Evolutionary conservation across 768 basidiomycete species (phyloP).

Genomic region (Cyathus striatus): DNA sequence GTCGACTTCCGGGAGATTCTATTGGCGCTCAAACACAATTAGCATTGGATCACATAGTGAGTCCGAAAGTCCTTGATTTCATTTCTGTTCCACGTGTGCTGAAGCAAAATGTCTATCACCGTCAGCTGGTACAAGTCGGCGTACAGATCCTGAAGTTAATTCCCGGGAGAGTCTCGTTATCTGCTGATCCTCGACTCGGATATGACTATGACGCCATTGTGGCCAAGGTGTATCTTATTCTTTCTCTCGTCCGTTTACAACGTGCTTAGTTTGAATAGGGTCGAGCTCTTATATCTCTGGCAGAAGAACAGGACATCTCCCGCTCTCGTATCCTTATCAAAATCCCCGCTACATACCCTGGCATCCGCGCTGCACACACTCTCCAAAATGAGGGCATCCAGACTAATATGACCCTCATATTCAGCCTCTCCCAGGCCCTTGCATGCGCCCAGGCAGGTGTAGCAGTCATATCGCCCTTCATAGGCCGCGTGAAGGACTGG

Average conservation of each 20-base stretch:
- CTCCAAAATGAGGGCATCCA: constrained; percentile 22
- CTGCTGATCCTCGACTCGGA: constrained; percentile 28
- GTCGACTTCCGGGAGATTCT: constrained; percentile 6
- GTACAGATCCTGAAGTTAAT: constrained; percentile 23
- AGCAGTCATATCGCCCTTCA: constrained; percentile 28
- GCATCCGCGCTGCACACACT: constrained; percentile 23
- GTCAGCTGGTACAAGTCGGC: constrained; percentile 26
- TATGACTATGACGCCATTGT: constrained; percentile 20
- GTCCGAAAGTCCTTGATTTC: constrained; percentile 4
- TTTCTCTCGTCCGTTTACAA: neutral
- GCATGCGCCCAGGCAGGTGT: constrained; percentile 31
- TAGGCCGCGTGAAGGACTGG: constrained; percentile 35
- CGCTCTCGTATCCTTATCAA: constrained; percentile 26
- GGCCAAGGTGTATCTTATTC: constrained; percentile 11
- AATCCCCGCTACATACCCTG: constrained; percentile 27
- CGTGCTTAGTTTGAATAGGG: constrained; percentile 9
- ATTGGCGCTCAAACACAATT: constrained; percentile 15
- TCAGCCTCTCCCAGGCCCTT: constrained; percentile 26
- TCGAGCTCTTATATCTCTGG: constrained; percentile 17
- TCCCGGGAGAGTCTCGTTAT: constrained; percentile 28
- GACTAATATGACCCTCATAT: constrained; percentile 32
- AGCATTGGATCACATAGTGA: constrained; percentile 24
- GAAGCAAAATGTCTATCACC: neutral
- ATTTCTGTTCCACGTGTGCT: constrained; percentile 2
- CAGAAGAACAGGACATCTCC: constrained; percentile 22